Base-by-base conservation (phyloP, 225 moss, liverwort and hornwort species). In the Climacium dendroides region DNA sequence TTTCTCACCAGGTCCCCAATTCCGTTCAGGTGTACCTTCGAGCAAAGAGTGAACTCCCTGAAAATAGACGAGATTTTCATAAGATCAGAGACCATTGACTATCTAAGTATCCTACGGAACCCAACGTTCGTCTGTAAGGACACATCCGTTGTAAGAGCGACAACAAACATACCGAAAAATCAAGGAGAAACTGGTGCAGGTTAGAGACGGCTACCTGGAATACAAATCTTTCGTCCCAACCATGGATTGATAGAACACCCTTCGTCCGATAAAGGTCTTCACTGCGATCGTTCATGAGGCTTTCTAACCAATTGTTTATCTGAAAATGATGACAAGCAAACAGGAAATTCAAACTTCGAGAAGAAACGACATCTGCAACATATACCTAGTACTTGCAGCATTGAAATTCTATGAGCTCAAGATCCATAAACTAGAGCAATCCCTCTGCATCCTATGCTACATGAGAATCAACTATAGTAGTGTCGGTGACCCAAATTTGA, bases 1-100 rank as follows among this genome's bases (percentile, higher is more conserved):
- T 34, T 96, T 95, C 84, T 98, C 98, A 69, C 90, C 76, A 70
- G 81, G 88, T 66, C 93, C 93, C 98, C 98, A 98, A 74, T 92
- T 93, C 88, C 95, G 92, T 73, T 98, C 98, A 26, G 97, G 96
- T 26, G 94, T 85, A 58, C 98, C 98, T 90, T 98, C 98, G 39
- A 97, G 95, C 85, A 98, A 87, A 72, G 98, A 92, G 90, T 98
- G 98, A 39, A 98, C 98, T 84, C 98, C 98, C 98, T 98, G 97
- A 89, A n/a, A 90, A 86, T 59, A 45, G 35, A 80, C 7, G 15
- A 83, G 30, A 85, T 45, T 32, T 50, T 76, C 76, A 82, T 34
- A 30, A 79, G 28, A 82, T 69, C 57, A n/a, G 63, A 58, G n/a
- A 77, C 82, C 59, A 79, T 84, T 69, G 28, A 64, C 55, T 37